A percentile compares a stretch with the other conserved stretches of the same genome.
These are phyloP conservation scores for Heteromeles arbutifolia DNA, from an alignment of 306 rosid genomes.

Conservation along the genomic window DNA sequence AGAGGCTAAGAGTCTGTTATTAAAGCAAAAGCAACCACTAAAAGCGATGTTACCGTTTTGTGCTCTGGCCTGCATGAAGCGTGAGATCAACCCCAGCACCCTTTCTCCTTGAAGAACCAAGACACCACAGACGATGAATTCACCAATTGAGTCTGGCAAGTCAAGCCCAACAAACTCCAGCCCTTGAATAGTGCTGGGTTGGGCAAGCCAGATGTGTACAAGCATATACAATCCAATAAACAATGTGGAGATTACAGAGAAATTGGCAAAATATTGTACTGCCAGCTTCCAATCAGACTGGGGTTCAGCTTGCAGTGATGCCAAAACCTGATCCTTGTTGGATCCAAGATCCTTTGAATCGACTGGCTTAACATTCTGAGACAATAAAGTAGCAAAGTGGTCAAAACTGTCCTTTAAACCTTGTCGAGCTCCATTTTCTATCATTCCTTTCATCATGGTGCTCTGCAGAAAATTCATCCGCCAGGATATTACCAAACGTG, in stretches of 20 bases:
- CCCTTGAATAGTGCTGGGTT: slow-evolving; percentile 73
- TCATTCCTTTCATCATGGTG: slow-evolving; percentile 98
- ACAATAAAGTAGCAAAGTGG: slow-evolving; percentile 59
- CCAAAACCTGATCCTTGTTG: slow-evolving; percentile 75
- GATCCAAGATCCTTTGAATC: slow-evolving; percentile 77
- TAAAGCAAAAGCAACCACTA: background rate
- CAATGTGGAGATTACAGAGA: slow-evolving; percentile 52
- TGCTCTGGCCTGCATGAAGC: slow-evolving; percentile 86
- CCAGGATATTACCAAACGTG: slow-evolving; percentile 85
- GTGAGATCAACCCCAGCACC: slow-evolving; percentile 67
- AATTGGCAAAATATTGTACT: slow-evolving; percentile 77
- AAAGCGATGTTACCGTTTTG: slow-evolving; percentile 53
- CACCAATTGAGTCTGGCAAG: slow-evolving; percentile 93
- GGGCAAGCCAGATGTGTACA: slow-evolving; percentile 72
- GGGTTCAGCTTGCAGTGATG: slow-evolving; percentile 60
- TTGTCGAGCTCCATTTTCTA: slow-evolving; percentile 86
- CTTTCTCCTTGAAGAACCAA: slow-evolving; percentile 91
- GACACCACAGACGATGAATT: slow-evolving; percentile 69
- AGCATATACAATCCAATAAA: slow-evolving; percentile 68
- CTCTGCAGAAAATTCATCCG: slow-evolving; percentile 77
- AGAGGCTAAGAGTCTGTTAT: background rate
- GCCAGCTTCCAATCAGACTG: slow-evolving; percentile 72
- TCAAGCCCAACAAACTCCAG: slow-evolving; percentile 95
- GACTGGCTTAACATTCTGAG: slow-evolving; percentile 61
- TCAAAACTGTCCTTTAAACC: slow-evolving; percentile 86